Evolutionary conservation across 1,284 basidiomycete genomes (phyloP).

Genomic region (Ceraceosorus guamensis): DNA sequence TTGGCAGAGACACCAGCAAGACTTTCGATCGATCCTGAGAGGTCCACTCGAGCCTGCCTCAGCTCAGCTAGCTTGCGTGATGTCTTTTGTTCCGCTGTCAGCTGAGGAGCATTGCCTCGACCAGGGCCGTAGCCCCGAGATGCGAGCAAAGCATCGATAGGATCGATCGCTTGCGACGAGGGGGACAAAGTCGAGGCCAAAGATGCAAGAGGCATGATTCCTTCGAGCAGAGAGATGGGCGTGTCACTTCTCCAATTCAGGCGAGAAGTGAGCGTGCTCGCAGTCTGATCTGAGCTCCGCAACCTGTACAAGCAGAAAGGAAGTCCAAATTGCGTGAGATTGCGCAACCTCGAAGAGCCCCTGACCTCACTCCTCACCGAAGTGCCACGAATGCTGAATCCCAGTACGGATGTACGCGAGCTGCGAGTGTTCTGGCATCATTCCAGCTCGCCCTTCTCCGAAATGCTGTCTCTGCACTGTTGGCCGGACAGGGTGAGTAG

Average conservation of each 20-base stretch:
- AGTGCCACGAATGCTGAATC: not conserved
- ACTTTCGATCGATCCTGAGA: not conserved
- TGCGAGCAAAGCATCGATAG: constrained; percentile 34
- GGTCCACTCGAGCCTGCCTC: not conserved
- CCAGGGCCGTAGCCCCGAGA: constrained; percentile 25
- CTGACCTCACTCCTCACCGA: not conserved
- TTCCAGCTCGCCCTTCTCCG: not conserved
- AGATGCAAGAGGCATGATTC: constrained; percentile 32
- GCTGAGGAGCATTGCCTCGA: not conserved
- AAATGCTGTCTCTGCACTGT: not conserved
- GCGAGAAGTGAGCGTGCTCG: constrained; percentile 20
- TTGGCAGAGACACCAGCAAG: not conserved
- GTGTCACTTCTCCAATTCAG: constrained; percentile 44
- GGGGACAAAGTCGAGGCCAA: constrained; percentile 15
- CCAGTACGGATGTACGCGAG: not conserved
- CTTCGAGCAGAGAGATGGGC: constrained; percentile 33
- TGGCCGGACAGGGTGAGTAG: not conserved
- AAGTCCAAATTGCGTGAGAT: too few relatives aligned
- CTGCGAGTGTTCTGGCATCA: not conserved
- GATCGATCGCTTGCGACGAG: constrained; percentile 10
- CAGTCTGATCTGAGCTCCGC: constrained; percentile 19
- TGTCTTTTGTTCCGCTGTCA: not conserved
- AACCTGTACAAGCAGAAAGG: constrained; percentile 10
- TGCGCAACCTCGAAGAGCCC: not conserved
- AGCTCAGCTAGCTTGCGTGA: not conserved